These are phyloP conservation scores for Neolentinus lepideus DNA, from an alignment of 1,284 basidiomycete genomes.

Conservation along the genomic window DNA sequence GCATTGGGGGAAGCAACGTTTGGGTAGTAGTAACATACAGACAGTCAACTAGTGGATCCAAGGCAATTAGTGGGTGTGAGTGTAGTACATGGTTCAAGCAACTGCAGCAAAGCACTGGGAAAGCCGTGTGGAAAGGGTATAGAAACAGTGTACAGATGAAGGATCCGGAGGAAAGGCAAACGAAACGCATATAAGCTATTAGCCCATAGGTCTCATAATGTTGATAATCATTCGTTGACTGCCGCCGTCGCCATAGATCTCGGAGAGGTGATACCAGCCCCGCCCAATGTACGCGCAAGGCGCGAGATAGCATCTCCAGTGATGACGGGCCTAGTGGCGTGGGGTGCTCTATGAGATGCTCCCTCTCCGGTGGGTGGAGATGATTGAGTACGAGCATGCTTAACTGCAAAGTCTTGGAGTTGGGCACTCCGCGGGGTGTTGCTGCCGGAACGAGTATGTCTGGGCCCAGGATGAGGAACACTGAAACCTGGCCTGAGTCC, in stretches of 20 bases:
- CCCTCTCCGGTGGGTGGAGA: constrained; percentile 41
- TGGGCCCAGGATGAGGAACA: neutral
- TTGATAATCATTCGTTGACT: constrained; percentile 12
- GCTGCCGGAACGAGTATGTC: constrained; percentile 27
- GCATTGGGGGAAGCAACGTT: neutral
- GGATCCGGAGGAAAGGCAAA: neutral
- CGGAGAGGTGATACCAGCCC: constrained; percentile 18
- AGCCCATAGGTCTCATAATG: neutral
- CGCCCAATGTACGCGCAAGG: constrained; percentile 52
- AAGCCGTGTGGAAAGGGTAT: neutral
- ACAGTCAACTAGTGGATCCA: neutral
- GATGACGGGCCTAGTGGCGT: constrained; percentile 55
- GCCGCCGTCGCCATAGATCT: constrained; percentile 14
- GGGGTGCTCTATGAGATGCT: constrained; percentile 29
- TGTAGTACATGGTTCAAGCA: neutral
- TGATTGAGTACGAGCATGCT: constrained; percentile 55
- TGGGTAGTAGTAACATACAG: neutral
- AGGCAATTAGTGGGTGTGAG: neutral
- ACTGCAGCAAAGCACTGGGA: neutral
- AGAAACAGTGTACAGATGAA: neutral
- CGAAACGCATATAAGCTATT: neutral
- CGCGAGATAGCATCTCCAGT: constrained; percentile 60
- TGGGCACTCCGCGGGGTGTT: constrained; percentile 11
- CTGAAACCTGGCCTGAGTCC: constrained; percentile 9
- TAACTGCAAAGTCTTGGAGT: neutral